These are phyloP conservation scores for Dioscorea cayenensis DNA, from an alignment of 116 monocot genomes.

Conservation along the genomic window DNA sequence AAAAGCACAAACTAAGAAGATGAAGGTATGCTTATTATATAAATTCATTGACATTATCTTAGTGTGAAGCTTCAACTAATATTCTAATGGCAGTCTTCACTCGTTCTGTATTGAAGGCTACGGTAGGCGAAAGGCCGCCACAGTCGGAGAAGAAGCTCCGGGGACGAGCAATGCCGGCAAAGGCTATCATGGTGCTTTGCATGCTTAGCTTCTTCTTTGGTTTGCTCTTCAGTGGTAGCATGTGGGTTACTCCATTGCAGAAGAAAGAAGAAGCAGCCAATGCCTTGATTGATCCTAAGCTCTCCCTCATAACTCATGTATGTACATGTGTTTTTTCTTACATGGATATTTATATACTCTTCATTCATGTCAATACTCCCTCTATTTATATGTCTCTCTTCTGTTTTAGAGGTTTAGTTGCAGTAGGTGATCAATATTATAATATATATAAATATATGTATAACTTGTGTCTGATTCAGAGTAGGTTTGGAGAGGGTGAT, in stretches of 20 bases:
- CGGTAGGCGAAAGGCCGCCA: constrained; percentile 19
- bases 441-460: no score
- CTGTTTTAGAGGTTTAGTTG: no score
- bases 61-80: no score
- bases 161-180: constrained; percentile 28
- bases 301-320: constrained; percentile 9
- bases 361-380: no score
- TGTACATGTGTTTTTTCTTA: neutral
- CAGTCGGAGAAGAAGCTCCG: constrained; percentile 57
- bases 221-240: constrained; percentile 34
- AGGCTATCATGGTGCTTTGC: constrained; percentile 35
- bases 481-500: no score
- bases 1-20: no score
- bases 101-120: constrained; percentile 21
- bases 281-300: constrained; percentile 4
- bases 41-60: no score
- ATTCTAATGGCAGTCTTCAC: neutral
- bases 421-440: no score
- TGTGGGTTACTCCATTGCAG: constrained; percentile 11
- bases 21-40: no score
- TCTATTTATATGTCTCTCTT: no score
- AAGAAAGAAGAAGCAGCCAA: neutral
- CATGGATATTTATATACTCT: no score
- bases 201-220: constrained; percentile 48
- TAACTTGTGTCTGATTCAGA: no score